Base-by-base conservation (phyloP, 106 monocot species). In the Phalaenopsis aphrodite region DNA sequence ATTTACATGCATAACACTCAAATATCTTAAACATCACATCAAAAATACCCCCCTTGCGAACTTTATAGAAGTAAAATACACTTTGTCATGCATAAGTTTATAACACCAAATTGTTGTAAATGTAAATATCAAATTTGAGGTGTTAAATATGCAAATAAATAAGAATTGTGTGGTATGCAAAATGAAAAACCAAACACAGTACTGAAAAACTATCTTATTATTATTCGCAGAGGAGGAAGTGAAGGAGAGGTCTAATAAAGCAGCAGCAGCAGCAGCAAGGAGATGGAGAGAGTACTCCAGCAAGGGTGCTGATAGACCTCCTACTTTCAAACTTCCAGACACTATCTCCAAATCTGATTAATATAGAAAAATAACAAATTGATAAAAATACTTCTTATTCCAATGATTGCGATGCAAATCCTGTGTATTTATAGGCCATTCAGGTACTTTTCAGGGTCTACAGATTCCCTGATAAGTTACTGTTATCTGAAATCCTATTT, bases 261-360 rank as follows among this genome's bases (percentile, higher is more conserved):
- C 92, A 24, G 30, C 30, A 30, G 0, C 30, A 30, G 68, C 68
- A 42, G 98, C 92, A 68, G 86, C 98, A 0, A 80, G 98, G 49
- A 92, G 98, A 68, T 98, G 98, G 98, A 89, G 98, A 76, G 98
- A 98, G 56, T 94, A 98, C 82, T 98, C 98, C 1, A 90, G 89
- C 76, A 90, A 72, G 78, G 98, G 94, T 30, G 84, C 88, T 14
- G 94, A 94, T 81, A 81, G 81, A 64, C 98, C 83, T 71, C 98
- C 94, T 2, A 88, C 89, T n/a, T 83, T 88, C 81, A 94, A 94
- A 86, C 98, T 98, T 78, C 94, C 94, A 42, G 92, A 94, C 61
- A 82, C 92, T 48, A 77, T 88, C 12, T 77, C 92, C 43, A 88
- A 75, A 72, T 84, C 86, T 17, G 78, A 78, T 48, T 19, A 65